Conservation (phyloP, 441 rosid species). For the Adansonia madagascariensis region DNA sequence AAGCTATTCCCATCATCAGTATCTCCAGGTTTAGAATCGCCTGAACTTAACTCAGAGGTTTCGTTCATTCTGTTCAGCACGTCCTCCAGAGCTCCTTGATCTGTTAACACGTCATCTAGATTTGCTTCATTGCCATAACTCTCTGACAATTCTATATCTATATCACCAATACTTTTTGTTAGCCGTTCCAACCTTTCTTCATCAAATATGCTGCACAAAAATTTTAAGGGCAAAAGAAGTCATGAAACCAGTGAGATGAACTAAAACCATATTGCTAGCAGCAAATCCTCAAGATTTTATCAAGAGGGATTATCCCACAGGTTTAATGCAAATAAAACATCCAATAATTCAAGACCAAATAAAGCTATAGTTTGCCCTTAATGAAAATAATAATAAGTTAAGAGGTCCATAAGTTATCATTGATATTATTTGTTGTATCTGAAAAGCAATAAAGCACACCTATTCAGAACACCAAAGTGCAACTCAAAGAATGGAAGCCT, state of each 20-base stretch:
- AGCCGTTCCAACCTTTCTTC: constrained; percentile 91
- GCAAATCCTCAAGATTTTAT: neutral
- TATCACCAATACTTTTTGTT: constrained; percentile 59
- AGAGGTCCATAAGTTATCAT: neutral
- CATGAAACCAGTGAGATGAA: neutral
- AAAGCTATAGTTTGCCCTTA: neutral
- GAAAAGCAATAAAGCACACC: constrained; percentile 44
- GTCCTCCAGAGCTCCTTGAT: constrained; percentile 40
- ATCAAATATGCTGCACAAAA: constrained; percentile 69
- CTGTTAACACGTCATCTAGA: constrained; percentile 36
- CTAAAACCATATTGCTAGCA: constrained; percentile 13
- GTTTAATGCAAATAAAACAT: neutral
- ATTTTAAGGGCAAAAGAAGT: constrained; percentile 3
- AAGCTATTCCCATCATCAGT: constrained; percentile 38
- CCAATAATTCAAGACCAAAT: neutral
- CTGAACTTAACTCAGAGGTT: constrained; percentile 39
- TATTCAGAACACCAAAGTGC: constrained; percentile 87
- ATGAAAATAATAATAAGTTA: neutral
- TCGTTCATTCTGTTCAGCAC: constrained; percentile 35
- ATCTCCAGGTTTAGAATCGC: constrained; percentile 42
- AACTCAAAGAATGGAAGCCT: constrained; percentile 93
- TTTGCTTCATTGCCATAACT: constrained; percentile 41
- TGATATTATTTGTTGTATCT: neutral
- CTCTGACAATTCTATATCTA: constrained; percentile 54
- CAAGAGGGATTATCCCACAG: neutral